Percentiles rank a stretch among this genome's conserved stretches.
Evolutionary conservation across 2,329 filamentous ascomycete genomes (phyloP).

Genomic region (Penicillium hesseltinei): DNA sequence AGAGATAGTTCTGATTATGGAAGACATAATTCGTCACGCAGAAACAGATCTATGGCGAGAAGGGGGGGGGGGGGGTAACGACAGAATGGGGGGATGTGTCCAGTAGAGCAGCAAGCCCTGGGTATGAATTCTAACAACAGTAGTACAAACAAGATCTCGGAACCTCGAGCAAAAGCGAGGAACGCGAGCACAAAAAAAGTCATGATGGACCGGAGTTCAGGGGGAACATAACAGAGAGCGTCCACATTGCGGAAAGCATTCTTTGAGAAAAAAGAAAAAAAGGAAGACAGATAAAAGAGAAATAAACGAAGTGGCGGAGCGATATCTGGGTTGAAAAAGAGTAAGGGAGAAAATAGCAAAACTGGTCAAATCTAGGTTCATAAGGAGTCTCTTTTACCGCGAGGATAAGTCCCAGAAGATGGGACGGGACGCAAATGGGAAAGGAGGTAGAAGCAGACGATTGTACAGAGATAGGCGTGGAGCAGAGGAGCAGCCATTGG

Average conservation of each 20-base stretch:
- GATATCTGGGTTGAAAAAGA: not conserved
- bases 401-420: not conserved
- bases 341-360: not conserved
- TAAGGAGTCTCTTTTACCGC: conserved; percentile 6
- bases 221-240: not conserved
- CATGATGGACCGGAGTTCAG: not conserved
- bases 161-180: not conserved
- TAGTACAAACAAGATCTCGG: conserved; percentile 3
- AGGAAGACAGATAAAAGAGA: not conserved
- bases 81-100: conserved; percentile 1
- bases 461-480: conserved; percentile 1
- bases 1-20: conserved; percentile 8
- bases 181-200: not conserved
- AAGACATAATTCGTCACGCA: conserved; percentile 11
- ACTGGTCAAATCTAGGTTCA: conserved; percentile 10
- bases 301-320: not conserved
- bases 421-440: not conserved
- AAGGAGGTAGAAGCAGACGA: not conserved
- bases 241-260: not conserved
- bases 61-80: not conserved
- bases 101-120: conserved; percentile 3
- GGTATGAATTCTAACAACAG: conserved; percentile 17
- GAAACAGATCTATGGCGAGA: conserved; percentile 3
- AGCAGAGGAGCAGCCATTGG: not conserved
- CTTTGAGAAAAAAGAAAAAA: not conserved